These are phyloP conservation scores for Saccharomyces hybrid DNA, from an alignment of 1,139 yeast genomes.

Conservation along the genomic window DNA sequence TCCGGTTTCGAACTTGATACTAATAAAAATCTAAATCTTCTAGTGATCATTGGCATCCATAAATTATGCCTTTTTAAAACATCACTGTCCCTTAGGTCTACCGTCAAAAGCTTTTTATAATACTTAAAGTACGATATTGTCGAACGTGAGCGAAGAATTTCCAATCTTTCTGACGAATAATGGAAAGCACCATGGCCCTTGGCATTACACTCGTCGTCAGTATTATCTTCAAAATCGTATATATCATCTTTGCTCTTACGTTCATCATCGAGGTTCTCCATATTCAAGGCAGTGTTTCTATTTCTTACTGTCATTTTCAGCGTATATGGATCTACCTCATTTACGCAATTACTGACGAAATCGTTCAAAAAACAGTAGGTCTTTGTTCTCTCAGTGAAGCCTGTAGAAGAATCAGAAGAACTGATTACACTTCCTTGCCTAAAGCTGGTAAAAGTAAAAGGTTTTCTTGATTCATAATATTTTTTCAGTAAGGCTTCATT, in stretches of 20 bases:
- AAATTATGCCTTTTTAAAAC: constrained; percentile 21
- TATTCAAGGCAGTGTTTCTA: constrained; percentile 3
- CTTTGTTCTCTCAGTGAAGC: constrained; percentile 12
- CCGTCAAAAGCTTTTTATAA: constrained; percentile 20
- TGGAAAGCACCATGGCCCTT: neutral
- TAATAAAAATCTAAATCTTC: constrained; percentile 10
- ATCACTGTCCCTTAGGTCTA: constrained; percentile 15
- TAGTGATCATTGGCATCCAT: constrained; percentile 21
- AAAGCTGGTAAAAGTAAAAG: constrained; percentile 5
- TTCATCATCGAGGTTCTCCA: neutral
- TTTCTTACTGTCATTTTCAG: constrained; percentile 3
- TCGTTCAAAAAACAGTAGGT: constrained; percentile 10
- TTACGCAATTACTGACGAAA: constrained; percentile 5
- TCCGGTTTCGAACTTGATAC: constrained; percentile 4
- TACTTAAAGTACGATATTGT: constrained; percentile 22
- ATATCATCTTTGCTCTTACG: neutral
- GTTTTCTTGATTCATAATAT: constrained; percentile 14
- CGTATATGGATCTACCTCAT: neutral
- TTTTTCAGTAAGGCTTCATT: constrained; percentile 17
- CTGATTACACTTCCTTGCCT: constrained; percentile 20
- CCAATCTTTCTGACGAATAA: neutral
- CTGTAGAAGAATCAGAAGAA: constrained; percentile 13
- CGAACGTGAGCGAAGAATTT: constrained; percentile 6
- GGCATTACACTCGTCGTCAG: neutral
- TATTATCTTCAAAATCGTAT: neutral